Evolutionary conservation across 192 early-diverging fungal species (phyloP), one percentile per base, ranked within the genome.

Genomic region (Mortierella claussenii): DNA sequence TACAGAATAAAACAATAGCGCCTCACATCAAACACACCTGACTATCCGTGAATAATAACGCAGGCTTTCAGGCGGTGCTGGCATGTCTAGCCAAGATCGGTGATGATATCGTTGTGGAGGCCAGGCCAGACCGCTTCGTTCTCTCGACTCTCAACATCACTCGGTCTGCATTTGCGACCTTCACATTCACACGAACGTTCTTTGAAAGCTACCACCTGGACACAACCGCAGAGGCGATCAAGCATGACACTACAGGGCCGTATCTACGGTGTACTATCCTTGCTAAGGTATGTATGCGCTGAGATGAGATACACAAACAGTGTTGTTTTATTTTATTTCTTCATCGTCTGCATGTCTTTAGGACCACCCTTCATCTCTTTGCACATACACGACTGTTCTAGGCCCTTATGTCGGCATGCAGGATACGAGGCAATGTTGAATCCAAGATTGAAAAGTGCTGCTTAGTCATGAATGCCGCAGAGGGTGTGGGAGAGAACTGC

Each of bases 131-230:
- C 48, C 83, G 83, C 46, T 68, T 89, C 21, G 45, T 65, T 37
- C 81, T 93, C 20, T 82, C 84, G n/a, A 83, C 88, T 2, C 79
- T 90, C 60, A 93, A 91, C 65, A 80, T 88, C 9, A 83, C 92
- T 17, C 86, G 89, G 26, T 88, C 92, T 0, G 90, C 89, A 2
- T 88, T 85, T 57, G 84, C 82, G 10, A 76, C 73, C 33, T 83
- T 90, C 37, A 79, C 82, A 8, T 86, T 93, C 21, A 83, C 76
- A 0, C 63, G 78, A 20, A 79, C 64, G 30, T 93, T 91, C 71
- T 93, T 93, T 76, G 89, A 90, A n/a, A 59, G 68, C 17, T 93
- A 89, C 69, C 53, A 78, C 1, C 61, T 85, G 27, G 81, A 73
- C 11, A 44, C 30, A 11, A 66, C 46, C 10, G 57, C 78, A 18